phyloP scores from a whole-genome alignment of 2,329 filamentous ascomycete species.

The Apiospora rasikravindrae region DNA sequence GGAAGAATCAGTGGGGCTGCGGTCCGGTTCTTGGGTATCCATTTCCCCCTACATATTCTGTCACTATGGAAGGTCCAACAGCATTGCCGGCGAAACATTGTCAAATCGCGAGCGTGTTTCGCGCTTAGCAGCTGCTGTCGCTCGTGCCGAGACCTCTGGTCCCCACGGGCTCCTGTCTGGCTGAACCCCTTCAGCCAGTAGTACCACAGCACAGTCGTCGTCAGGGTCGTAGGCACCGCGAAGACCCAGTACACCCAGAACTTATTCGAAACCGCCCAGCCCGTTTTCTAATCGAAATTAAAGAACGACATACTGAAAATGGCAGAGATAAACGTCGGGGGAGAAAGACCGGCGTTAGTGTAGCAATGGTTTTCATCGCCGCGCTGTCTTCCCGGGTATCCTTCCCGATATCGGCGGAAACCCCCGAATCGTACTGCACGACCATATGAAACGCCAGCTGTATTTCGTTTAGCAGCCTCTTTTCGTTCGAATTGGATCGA shows the following conservation, averaged over 20 bases:
- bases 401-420: slow-evolving; percentile 45
- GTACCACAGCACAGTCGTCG: neutral
- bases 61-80: no score
- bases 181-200: neutral
- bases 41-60: no score
- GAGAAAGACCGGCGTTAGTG: slow-evolving; percentile 54
- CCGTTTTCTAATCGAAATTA: slow-evolving; percentile 29
- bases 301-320: slow-evolving; percentile 56
- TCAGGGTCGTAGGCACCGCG: slow-evolving; percentile 31
- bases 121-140: no score
- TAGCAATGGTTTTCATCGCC: slow-evolving; percentile 56
- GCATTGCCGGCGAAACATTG: no score
- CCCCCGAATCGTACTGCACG: slow-evolving; percentile 45
- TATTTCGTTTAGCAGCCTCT: slow-evolving; percentile 60
- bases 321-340: slow-evolving; percentile 53
- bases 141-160: no score
- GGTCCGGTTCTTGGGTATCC: no score
- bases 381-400: slow-evolving; percentile 51
- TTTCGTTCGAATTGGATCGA: slow-evolving; percentile 45
- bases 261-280: slow-evolving; percentile 34
- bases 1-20: no score
- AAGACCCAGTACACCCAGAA: slow-evolving; percentile 40
- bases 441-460: slow-evolving; percentile 54
- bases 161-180: neutral
- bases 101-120: no score